Conservation (phyloP, 768 basidiomycete species). For the Boletus subcaerulescens region DNA sequence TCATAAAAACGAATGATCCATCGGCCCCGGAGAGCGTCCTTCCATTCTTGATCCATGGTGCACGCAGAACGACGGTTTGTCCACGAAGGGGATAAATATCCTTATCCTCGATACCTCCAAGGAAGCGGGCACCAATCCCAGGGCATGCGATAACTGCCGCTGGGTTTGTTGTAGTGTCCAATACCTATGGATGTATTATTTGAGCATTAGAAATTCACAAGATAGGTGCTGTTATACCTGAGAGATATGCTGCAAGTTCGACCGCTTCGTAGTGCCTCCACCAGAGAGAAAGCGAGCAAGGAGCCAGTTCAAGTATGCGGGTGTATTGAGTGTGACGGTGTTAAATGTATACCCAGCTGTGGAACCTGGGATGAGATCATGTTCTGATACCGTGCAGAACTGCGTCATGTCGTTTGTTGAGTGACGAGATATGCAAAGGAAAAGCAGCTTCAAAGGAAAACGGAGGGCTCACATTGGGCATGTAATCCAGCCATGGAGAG, state of each 20-base stretch:
- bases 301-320: constrained; percentile 63
- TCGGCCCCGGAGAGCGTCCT: constrained; percentile 30
- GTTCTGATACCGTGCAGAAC: constrained; percentile 37
- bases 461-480: constrained; percentile 47
- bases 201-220: neutral
- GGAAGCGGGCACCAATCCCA: constrained; percentile 55
- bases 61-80: constrained; percentile 42
- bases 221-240: constrained; percentile 39
- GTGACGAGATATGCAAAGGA: neutral
- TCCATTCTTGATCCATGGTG: constrained; percentile 48
- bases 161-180: constrained; percentile 9
- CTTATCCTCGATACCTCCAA: constrained; percentile 52
- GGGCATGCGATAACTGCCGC: constrained; percentile 64
- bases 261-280: constrained; percentile 63
- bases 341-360: constrained; percentile 56
- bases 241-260: constrained; percentile 61
- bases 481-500: constrained; percentile 39
- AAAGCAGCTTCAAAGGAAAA: too few species aligned
- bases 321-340: constrained; percentile 67
- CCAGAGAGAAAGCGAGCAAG: constrained; percentile 50
- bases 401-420: constrained; percentile 3
- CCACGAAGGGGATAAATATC: constrained; percentile 47
- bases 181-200: constrained; percentile 8
- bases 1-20: constrained; percentile 35
- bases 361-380: constrained; percentile 42